Evolutionary conservation across 176 grass and related monocot genomes (phyloP), one percentile per base, ranked within the genome.

Genomic region (Carex kokanica): DNA sequence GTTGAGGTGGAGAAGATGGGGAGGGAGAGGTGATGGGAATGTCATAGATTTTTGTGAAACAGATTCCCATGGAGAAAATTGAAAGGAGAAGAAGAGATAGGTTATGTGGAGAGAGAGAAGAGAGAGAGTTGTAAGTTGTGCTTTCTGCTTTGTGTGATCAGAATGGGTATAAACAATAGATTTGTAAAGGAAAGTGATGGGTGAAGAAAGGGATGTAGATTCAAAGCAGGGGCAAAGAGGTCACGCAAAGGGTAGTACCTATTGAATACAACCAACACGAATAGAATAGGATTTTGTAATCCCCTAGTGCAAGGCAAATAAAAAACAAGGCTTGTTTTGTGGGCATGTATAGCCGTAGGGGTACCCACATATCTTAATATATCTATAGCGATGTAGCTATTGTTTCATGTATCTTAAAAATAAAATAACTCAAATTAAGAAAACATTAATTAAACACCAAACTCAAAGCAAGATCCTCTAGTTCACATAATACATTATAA

Each of bases 21-120:
- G 71, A 29, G 15, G 71, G 71, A 53, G 20, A 53, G 11, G 21
- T 12, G 4, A 75, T 75, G 23, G 71, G 71, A 75, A 75, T 75
- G 20, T 75, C 45, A 75, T 75, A 75, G 71, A 4, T 17, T 75
- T 75, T 75, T 23, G 71, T 75, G 20, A 75, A 17, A 75, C 71
- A 54, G 45, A 75, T 20, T 14, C 71, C 71, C 71, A 75, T 75
- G 52, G 23, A 16, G 2, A 47, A 12, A 6, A 68, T 5, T 38
- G 36, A 15, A 32, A 6, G 8, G 59, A 63, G 20, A 27, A 27
- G 64, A 16, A 67, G 29, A 67, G 64, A 34, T 2, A 0, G 13
- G 24, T 63, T 29, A 27, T 63, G 61, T 14, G 24, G 21, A 65
- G 63, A 5, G 34, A 34, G 6, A 45, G 38, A 72, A 71, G 6